Evolutionary conservation across 306 rosid species (phyloP), one percentile per base, ranked within the genome.

Genomic region (Betula pendula): DNA sequence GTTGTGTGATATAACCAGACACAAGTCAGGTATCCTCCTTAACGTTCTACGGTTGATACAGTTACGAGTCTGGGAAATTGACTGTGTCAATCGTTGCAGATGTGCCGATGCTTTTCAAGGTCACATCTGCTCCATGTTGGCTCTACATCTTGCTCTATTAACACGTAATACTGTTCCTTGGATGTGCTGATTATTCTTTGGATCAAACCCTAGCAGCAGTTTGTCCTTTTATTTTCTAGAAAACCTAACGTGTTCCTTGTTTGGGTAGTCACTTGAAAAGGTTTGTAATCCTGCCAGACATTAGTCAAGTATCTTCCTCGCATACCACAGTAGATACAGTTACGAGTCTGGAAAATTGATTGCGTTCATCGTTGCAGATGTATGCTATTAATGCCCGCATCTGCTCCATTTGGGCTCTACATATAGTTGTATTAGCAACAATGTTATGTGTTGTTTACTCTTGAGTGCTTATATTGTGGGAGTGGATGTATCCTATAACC

Each of bases 1-100:
- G 5, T 5, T 38, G 42, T 38, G 55, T 49, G 35, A 13, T 82
- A 2, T 68, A 50, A 59, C 85, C 90, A 78, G 91, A 78, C 89
- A 59, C 83, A 58, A 88, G 91, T 85, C 92, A 87, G 29, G 91
- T 88, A 70, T 87, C 85, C 40, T 77, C 75, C 68, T 79, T 74
- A 44, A 52, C 24, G 5, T 51, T 19, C 43, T 6, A 66, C 77
- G 72, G 85, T 42, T 78, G 83, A 75, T 83, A 83, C 81, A n/a
- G 89, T 83, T 82, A 77, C 81, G 15, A 42, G 81, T 86, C 83
- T 80, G 83, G 85, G 35, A 80, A 56, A 83, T 77, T 47, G 58
- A 82, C 22, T 0, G 87, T 42, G 85, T 74, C 81, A 82, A 29
- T 83, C 74, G 83, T 85, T 82, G 76, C 89, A 80, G 87, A 75